Evolutionary conservation across 768 basidiomycete species (phyloP).

Genomic region (Tephrocybe sp.): DNA sequence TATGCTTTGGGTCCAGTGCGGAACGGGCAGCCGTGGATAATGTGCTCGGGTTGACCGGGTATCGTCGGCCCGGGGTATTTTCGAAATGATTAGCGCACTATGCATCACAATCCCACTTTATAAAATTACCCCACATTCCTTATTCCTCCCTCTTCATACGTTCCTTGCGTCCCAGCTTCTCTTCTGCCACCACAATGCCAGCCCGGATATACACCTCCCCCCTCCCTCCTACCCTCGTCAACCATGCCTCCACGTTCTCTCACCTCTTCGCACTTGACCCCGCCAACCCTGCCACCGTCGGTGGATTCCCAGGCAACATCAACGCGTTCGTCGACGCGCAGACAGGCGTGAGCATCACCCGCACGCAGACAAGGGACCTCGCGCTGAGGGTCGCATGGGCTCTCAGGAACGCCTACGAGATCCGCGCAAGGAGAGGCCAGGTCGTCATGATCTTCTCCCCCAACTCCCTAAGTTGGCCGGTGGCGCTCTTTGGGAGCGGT

Average conservation of each 20-base stretch:
- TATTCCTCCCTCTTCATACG: not conserved
- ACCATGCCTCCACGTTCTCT: slow-evolving; percentile 46
- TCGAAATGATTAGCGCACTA: no score
- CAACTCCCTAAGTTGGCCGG: slow-evolving; percentile 59
- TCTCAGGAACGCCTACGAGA: slow-evolving; percentile 42
- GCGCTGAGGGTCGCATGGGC: slow-evolving; percentile 61
- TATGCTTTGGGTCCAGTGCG: no score
- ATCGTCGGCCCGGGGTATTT: no score
- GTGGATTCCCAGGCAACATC: slow-evolving; percentile 39
- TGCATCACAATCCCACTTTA: no score
- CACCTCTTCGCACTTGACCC: slow-evolving; percentile 38
- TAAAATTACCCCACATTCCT: no score
- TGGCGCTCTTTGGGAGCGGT: slow-evolving; percentile 48
- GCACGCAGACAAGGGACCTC: slow-evolving; percentile 50
- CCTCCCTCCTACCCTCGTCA: slow-evolving; percentile 35
- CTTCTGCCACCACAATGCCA: not conserved
- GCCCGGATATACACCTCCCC: slow-evolving; percentile 45
- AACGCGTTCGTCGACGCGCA: slow-evolving; percentile 69
- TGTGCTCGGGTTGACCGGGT: no score
- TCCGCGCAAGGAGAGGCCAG: slow-evolving; percentile 45
- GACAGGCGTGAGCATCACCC: slow-evolving; percentile 55
- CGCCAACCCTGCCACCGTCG: slow-evolving; percentile 31
- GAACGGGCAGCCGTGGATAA: no score
- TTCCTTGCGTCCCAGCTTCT: not conserved
- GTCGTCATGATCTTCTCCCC: slow-evolving; percentile 67